Evolutionary conservation across 2,329 filamentous ascomycete genomes (phyloP), one percentile per base, ranked within the genome.

Genomic region (Aspergillus tanneri): DNA sequence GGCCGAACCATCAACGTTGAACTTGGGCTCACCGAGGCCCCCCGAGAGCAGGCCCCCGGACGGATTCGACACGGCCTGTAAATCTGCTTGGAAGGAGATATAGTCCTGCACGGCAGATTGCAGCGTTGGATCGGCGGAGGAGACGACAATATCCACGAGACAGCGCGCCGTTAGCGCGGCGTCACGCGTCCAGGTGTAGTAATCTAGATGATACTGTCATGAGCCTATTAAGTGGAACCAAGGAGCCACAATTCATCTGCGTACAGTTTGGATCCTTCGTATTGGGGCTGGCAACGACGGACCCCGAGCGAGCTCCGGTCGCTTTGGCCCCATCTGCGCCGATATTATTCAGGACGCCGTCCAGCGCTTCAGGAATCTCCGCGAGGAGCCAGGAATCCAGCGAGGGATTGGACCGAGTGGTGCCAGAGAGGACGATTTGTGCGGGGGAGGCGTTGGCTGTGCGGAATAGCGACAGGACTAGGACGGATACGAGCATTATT

Each of bases 161-260:
- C 74, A 73, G 70, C 88, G 89, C 72, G 87, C 81, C 2, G 83
- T 82, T 23, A 91, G 75, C 19, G 84, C 85, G 12, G 85, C 79
- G 65, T 92, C 88, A 60, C 88, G 75, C 1, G 84, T 89, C 88
- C 88, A 92, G 1, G 86, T 89, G 62, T 83, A 91, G 62, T 80
- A 90, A 67, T 91, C 86, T 88, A n/a, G 30, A 3, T 12, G 2
- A 18, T 18, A 18, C 19, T 18, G 19, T 2, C 14, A 28, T 7
- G 4, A 14, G 2, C 22, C 23, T 4, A 44, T n/a, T 34, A 18
- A 18, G 32, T 10, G 11, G 12, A 16, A 38, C 4, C 16, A 5
- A 11, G 14, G 65, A n/a, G n/a, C n/a, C n/a, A n/a, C n/a, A n/a
- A n/a, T n/a, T n/a, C n/a, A n/a, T n/a, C n/a, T n/a, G n/a, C 74